Percentiles rank a stretch among this genome's conserved stretches.
Evolutionary conservation across 495 filamentous ascomycete species (phyloP).

Genomic region (Cryomyces minteri): DNA sequence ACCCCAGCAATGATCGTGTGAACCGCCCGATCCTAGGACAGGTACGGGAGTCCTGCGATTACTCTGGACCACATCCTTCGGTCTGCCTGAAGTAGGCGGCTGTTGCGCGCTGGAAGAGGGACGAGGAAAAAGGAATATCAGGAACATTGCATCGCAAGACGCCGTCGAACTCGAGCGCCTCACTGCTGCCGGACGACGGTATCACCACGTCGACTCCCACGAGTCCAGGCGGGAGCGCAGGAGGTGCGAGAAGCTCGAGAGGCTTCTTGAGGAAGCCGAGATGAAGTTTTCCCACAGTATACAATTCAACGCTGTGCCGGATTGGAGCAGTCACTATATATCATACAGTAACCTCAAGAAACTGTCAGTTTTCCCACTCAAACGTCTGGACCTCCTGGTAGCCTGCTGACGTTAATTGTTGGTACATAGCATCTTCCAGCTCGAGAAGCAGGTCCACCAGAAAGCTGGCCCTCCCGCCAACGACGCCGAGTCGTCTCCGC

Average conservation of each 20-base stretch:
- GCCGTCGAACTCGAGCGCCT: no score
- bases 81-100: no score
- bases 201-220: no score
- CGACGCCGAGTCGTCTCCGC: conserved; percentile 71
- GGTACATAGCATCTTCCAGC: conserved; percentile 61
- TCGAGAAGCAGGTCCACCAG: conserved; percentile 62
- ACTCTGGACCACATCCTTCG: no score
- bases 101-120: no score
- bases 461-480: conserved; percentile 18
- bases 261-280: conserved; percentile 40
- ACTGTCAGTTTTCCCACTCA: conserved; percentile 39
- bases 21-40: no score
- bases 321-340: conserved; percentile 97
- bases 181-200: no score
- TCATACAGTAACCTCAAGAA: conserved; percentile 98
- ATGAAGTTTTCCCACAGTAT: conserved; percentile 99
- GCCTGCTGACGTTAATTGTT: conserved; percentile 12
- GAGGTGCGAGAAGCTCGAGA: conserved; percentile 16
- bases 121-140: no score
- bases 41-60: no score
- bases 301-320: conserved; percentile 97
- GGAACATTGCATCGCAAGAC: no score
- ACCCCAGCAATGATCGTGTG: no score
- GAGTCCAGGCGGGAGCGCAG: no score
- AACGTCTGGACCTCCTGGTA: not conserved